phyloP scores from a whole-genome alignment of 768 basidiomycete species.

The Lentinula aciculospora region DNA sequence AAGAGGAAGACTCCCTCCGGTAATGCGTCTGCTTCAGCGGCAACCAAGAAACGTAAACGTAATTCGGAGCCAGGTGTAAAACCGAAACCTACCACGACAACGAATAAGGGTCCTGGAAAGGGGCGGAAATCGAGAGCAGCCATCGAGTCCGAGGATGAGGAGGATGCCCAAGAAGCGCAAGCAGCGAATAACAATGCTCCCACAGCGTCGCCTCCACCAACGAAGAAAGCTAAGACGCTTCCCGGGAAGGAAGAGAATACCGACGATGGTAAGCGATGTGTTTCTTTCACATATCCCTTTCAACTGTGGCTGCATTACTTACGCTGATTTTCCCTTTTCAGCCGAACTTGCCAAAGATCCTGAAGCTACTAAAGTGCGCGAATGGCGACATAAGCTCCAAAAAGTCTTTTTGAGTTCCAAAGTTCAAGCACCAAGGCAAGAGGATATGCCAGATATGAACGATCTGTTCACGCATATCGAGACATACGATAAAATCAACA shows the following conservation, averaged over 20 bases:
- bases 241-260: conserved; percentile 55
- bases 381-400: conserved; percentile 91
- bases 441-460: conserved; percentile 79
- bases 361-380: conserved; percentile 62
- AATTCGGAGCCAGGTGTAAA: conserved; percentile 44
- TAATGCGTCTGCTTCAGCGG: conserved; percentile 4
- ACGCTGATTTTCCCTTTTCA: conserved; percentile 9
- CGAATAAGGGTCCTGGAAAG: conserved; percentile 32
- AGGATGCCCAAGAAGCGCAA: conserved; percentile 57
- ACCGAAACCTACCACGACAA: conserved; percentile 20
- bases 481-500: conserved; percentile 68
- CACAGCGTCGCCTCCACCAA: conserved; percentile 38
- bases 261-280: conserved; percentile 45
- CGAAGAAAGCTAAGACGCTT: conserved; percentile 52
- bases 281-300: conserved; percentile 3
- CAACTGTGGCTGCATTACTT: background rate
- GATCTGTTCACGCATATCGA: conserved; percentile 74
- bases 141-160: conserved; percentile 27
- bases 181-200: conserved; percentile 47
- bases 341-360: conserved; percentile 64
- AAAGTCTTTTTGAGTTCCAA: conserved; percentile 72
- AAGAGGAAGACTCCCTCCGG: conserved; percentile 17
- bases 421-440: conserved; percentile 54
- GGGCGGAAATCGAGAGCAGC: conserved; percentile 8
- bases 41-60: conserved; percentile 50